phyloP scores from a whole-genome alignment of 352 stramenopile genomes.

The Phytophthora syringae region DNA sequence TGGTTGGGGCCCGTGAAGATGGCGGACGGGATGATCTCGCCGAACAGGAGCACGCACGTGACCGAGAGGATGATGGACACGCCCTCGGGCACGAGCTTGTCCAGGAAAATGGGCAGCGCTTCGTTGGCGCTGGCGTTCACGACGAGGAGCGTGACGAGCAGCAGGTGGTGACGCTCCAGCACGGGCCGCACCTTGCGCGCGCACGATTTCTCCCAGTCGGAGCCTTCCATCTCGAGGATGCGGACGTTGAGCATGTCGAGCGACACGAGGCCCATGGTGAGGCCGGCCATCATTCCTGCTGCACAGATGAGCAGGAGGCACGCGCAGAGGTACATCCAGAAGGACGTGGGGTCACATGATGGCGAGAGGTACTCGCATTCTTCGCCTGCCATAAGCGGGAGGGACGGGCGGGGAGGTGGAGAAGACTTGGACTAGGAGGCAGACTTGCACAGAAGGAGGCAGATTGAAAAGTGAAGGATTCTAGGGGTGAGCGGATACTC shows the following conservation, averaged over 20 bases:
- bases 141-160: conserved; percentile 95
- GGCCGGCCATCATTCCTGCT: conserved; percentile 75
- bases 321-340: conserved; percentile 62
- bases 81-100: conserved; percentile 83
- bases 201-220: conserved; percentile 71
- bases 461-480: no score
- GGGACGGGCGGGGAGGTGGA: conserved; percentile 2
- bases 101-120: conserved; percentile 94
- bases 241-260: conserved; percentile 85
- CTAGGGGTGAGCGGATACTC: no score
- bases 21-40: conserved; percentile 96
- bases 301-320: conserved; percentile 57
- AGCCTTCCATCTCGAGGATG: conserved; percentile 82
- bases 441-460: no score
- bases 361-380: conserved; percentile 69
- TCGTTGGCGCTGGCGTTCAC: conserved; percentile 96
- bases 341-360: conserved; percentile 67
- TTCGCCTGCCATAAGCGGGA: conserved; percentile 35
- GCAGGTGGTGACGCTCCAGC: conserved; percentile 90
- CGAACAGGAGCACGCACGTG: conserved; percentile 96
- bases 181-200: conserved; percentile 87
- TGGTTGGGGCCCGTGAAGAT: conserved; percentile 96
- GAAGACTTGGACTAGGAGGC: no score
- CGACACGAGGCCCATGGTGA: conserved; percentile 79
- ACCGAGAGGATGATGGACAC: conserved; percentile 95